Evolutionary conservation across 768 basidiomycete genomes (phyloP), one percentile per base, ranked within the genome.

Genomic region (Tubosaeta sp.): DNA sequence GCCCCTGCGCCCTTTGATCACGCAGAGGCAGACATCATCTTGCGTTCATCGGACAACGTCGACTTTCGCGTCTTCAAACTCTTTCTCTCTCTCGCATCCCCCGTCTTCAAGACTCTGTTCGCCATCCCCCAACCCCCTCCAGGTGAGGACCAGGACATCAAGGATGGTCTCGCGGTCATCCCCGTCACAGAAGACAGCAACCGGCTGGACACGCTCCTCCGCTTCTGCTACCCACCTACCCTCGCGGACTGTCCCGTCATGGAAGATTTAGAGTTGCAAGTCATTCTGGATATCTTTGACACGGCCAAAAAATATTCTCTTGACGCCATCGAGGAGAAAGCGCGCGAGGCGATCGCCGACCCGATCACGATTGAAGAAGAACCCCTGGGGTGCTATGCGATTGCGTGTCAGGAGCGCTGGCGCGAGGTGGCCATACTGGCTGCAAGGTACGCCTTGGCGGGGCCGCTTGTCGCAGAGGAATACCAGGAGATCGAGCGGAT

Each of bases 71-170:
- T 69, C 12, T 69, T 71, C 55, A 70, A 58, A 16, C 51, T 60
- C 8, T 63, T 72, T 35, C 67, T 72, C 18, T 59, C 62, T 12
- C 59, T 70, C n/a, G 60, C 70, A 0, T 73, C 72, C 11, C 59
- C 68, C 0, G 59, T 68, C 53, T 75, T 72, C 51, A 54, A 62
- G 24, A 51, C 57, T 19, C 60, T 74, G 47, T 68, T 73, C 41
- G 34, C 50, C n/a, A 48, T 68, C 8, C 65, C 67, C 3, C 65
- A 71, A 30, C 52, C 66, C 14, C 14, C 44, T 13, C 22, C 52
- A 39, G 44, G n/a, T 16, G 41, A 35, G 5, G 51, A 46, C 4
- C 54, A 49, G 39, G 61, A 57, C 10, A 32, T 25, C 11, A 58
- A 43, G 31, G 58, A 65, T 19, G 54, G 49, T 14, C 53, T 64